Evolutionary conservation across 257 asterid genomes (phyloP), one percentile per base, ranked within the genome.

Genomic region (Linderniella brevidens): DNA sequence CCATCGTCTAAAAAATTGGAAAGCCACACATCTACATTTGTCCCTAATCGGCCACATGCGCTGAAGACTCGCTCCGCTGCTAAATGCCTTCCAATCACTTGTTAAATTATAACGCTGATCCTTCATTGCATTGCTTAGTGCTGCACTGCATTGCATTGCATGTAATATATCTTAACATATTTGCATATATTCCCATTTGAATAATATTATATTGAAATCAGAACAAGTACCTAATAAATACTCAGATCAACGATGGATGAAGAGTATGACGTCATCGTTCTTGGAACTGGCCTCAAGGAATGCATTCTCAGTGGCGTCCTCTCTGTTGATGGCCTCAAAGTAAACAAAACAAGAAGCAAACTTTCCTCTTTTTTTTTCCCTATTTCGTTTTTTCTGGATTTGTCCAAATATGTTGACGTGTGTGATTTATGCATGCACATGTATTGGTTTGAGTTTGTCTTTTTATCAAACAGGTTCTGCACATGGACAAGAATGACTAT

Each of bases 401-500:
- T 13, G 16, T 17, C 36, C 8, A 13, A 45, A 9, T 19, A 9
- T 7, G 9, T 6, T 16, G 13, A 16, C 29, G 19, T 5, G 15
- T 17, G n/a, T 46, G 50, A 16, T 11, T 9, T 5, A 20, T 18
- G 48, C 4, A 16, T n/a, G 10, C 41, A 37, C 41, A 37, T 37
- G 41, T 8, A n/a, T n/a, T n/a, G 35, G 3, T 4, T 46, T 12
- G 0, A 9, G 11, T 10, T 36, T 51, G 6, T 7, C 5, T 8
- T 32, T 8, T 29, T 15, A 65, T 29, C 15, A 6, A 51, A 48
- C 62, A 90, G 96, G 98, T 90, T 4, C 70, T 90, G 45, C 98
- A 90, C 68, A 85, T 90, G 94, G 98, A 90, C 73, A 85, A 77
- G 60, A 90, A 90, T 64, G 94, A 90, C 60, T 79, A 90, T 41